A percentile compares a stretch with the other conserved stretches of the same genome.
Conservation (phyloP, 345 rosid species). For the Geranium rotundifolium region DNA sequence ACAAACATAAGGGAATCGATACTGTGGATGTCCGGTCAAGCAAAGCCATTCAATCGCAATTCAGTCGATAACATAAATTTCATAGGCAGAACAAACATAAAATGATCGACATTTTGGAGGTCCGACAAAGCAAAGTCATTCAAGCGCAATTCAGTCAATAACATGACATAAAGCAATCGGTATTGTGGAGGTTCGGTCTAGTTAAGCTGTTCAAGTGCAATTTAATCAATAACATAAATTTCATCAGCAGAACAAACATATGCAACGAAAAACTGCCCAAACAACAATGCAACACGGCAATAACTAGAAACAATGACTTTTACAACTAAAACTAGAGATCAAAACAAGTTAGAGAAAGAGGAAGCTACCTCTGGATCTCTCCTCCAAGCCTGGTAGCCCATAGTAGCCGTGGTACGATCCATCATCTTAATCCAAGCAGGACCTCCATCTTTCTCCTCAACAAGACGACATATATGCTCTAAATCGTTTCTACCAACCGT, state of each 20-base stretch:
- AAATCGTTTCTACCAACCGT: constrained; percentile 56
- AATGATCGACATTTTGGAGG: too few species aligned
- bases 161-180: too few species aligned
- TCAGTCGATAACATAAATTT: constrained; percentile 11
- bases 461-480: constrained; percentile 52
- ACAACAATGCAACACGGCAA: neutral
- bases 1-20: too few species aligned
- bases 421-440: constrained; percentile 96
- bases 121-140: too few species aligned
- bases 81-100: too few species aligned
- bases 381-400: constrained; percentile 88
- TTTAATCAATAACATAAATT: constrained; percentile 14
- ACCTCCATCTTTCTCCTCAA: constrained; percentile 86
- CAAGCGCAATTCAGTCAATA: too few species aligned
- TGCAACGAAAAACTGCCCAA: neutral
- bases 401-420: constrained; percentile 65
- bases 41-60: constrained; percentile 8
- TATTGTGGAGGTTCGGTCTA: constrained; percentile 87
- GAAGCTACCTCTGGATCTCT: constrained; percentile 67
- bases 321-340: neutral
- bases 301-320: neutral
- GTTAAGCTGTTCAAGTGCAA: constrained; percentile 6
- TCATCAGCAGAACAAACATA: neutral
- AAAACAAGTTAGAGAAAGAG: neutral
- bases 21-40: constrained; percentile 82